These are phyloP conservation scores for Gentiana dahurica DNA, from an alignment of 257 asterid species.

Conservation along the genomic window DNA sequence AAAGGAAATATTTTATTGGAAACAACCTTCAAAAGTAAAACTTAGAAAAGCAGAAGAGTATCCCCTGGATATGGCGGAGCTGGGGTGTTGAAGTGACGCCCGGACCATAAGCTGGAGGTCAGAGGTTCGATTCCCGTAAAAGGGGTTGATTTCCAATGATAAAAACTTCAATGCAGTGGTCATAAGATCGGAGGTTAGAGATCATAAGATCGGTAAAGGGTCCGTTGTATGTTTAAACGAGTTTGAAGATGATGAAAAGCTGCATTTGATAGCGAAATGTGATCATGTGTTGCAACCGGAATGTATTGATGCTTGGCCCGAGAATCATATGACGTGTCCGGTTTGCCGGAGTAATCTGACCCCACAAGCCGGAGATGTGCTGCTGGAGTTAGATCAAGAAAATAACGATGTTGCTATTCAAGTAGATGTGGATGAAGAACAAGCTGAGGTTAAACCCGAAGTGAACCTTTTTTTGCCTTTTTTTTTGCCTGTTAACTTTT, in stretches of 20 bases:
- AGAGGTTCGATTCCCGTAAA: too few relatives aligned
- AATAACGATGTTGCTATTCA: slow-evolving; percentile 30
- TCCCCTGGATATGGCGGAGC: too few relatives aligned
- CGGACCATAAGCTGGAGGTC: too few relatives aligned
- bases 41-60: too few relatives aligned
- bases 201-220: slow-evolving; percentile 70
- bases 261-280: slow-evolving; percentile 76
- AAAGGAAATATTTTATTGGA: too few relatives aligned
- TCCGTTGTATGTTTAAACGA: slow-evolving; percentile 91
- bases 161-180: too few relatives aligned
- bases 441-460: slow-evolving; percentile 6
- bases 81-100: too few relatives aligned
- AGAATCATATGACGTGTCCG: slow-evolving; percentile 78
- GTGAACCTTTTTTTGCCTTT: too few relatives aligned
- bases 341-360: slow-evolving; percentile 70
- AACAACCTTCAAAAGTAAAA: too few relatives aligned
- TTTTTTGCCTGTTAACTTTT: slow-evolving; percentile 19
- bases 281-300: slow-evolving; percentile 91
- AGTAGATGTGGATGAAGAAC: slow-evolving; percentile 13
- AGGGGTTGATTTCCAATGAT: too few relatives aligned
- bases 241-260: slow-evolving; percentile 56
- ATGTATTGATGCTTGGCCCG: slow-evolving; percentile 89
- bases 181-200: slow-evolving; percentile 56
- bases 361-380: slow-evolving; percentile 24
- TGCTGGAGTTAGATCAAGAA: not conserved